Evolutionary conservation across 495 filamentous ascomycete genomes (phyloP).

Genomic region (Penicillium verhagenii): DNA sequence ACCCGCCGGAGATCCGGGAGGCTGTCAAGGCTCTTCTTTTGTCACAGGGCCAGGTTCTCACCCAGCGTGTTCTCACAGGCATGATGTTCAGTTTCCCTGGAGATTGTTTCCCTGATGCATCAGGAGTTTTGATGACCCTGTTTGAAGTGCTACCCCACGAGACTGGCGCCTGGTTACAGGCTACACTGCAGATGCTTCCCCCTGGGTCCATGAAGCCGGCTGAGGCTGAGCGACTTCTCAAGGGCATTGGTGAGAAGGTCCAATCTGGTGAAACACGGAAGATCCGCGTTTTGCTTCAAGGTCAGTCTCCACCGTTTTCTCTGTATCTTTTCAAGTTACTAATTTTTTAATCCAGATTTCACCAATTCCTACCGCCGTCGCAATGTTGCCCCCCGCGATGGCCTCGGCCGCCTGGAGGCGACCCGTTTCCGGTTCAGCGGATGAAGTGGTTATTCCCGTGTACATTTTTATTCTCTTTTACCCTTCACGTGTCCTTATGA

Average conservation of each 20-base stretch:
- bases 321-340: background rate
- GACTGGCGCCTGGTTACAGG: conserved; percentile 74
- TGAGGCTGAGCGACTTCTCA: conserved; percentile 63
- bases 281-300: conserved; percentile 82
- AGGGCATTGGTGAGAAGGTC: conserved; percentile 64
- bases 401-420: conserved; percentile 80
- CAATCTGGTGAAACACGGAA: conserved; percentile 71
- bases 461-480: conserved; percentile 17
- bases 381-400: conserved; percentile 92
- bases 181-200: conserved; percentile 80
- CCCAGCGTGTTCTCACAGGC: conserved; percentile 84
- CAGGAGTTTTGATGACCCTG: conserved; percentile 81
- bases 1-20: conserved; percentile 61
- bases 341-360: conserved; percentile 63
- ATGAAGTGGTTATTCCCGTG: conserved; percentile 29
- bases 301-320: conserved; percentile 18
- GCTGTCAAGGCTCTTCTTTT: conserved; percentile 70
- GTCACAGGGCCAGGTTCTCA: conserved; percentile 71
- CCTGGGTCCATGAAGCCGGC: conserved; percentile 69
- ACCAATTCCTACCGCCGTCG: conserved; percentile 89
- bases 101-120: conserved; percentile 92
- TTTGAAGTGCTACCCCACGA: conserved; percentile 84
- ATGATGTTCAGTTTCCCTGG: conserved; percentile 99
- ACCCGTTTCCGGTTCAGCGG: conserved; percentile 80
- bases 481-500: conserved; percentile 1